Conservation (phyloP, 257 asterid genomes). For the Henckelia pumila region DNA sequence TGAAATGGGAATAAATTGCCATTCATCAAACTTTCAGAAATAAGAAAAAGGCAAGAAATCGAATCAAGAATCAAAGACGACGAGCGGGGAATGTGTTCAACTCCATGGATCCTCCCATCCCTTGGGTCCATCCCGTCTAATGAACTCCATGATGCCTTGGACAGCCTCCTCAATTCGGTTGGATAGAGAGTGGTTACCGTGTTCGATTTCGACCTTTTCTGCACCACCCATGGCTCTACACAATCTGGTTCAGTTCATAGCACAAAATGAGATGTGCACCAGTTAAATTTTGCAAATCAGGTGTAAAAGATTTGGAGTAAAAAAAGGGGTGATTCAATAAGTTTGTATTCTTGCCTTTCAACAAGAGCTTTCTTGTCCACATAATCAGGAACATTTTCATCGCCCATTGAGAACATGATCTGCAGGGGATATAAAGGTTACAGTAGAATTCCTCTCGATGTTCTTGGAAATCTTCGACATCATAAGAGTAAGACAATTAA, state of each 20-base stretch:
- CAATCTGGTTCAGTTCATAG: slow-evolving; percentile 42
- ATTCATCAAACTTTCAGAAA: slow-evolving; percentile 5
- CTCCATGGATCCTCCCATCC: slow-evolving; percentile 96
- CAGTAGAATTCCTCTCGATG: background rate
- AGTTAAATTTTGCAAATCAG: background rate
- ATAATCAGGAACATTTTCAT: slow-evolving; percentile 80
- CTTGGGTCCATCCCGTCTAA: slow-evolving; percentile 74
- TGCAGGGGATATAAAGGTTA: slow-evolving; percentile 18
- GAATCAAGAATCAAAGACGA: background rate
- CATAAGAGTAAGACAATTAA: background rate
- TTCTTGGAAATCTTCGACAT: background rate
- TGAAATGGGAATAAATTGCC: background rate
- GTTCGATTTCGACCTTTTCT: slow-evolving; percentile 65
- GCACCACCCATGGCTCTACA: slow-evolving; percentile 86
- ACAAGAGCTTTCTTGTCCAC: slow-evolving; percentile 91
- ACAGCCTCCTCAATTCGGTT: slow-evolving; percentile 74
- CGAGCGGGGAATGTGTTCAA: slow-evolving; percentile 18
- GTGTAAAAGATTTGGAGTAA: background rate
- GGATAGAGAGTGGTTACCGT: slow-evolving; percentile 73
- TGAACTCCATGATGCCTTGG: slow-evolving; percentile 53
- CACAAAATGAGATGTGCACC: background rate
- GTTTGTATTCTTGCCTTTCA: slow-evolving; percentile 53
- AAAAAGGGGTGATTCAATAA: background rate
- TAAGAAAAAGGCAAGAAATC: background rate
- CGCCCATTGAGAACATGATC: slow-evolving; percentile 95